Percentiles rank a stretch among this genome's conserved stretches.
Evolutionary conservation across 2,329 filamentous ascomycete species (phyloP).

Genomic region (Aspergillus ibericus): DNA sequence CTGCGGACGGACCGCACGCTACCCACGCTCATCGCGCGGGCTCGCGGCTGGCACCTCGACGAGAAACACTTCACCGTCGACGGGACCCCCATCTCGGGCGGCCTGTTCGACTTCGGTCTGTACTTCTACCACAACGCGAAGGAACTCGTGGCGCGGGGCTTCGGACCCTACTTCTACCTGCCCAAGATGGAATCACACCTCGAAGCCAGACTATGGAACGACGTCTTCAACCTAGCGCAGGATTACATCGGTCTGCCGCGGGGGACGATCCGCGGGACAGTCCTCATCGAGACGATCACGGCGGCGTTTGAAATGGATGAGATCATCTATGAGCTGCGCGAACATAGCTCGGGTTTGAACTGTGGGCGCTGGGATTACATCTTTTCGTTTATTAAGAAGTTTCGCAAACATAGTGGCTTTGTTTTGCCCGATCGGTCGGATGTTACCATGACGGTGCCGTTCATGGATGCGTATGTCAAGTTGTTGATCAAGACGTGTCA

Average conservation of each 20-base stretch:
- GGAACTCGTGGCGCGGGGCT: conserved; percentile 79
- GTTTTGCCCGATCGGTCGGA: conserved; percentile 86
- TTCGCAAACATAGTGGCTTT: conserved; percentile 91
- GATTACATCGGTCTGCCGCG: conserved; percentile 87
- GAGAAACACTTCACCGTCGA: conserved; percentile 98
- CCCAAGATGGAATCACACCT: conserved; percentile 98
- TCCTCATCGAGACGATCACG: conserved; percentile 95
- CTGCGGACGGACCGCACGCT: conserved; percentile 83
- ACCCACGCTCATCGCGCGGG: conserved; percentile 89
- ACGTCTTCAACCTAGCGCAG: conserved; percentile 93
- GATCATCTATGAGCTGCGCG: conserved; percentile 98
- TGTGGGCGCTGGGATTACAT: conserved; percentile 99
- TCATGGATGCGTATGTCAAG: conserved; percentile 97
- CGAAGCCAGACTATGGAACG: conserved; percentile 96
- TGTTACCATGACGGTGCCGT: conserved; percentile 97
- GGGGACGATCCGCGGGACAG: conserved; percentile 90
- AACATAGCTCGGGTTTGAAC: conserved; percentile 95
- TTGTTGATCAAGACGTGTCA: conserved; percentile 98
- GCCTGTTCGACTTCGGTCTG: conserved; percentile 94
- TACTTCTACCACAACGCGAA: conserved; percentile 99
- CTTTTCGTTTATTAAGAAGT: conserved; percentile 99
- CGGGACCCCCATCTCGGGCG: conserved; percentile 88
- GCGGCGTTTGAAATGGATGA: conserved; percentile 99
- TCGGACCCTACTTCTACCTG: conserved; percentile 95
- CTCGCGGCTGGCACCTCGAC: conserved; percentile 95